Evolutionary conservation across 257 asterid species (phyloP), one percentile per base, ranked within the genome.

Genomic region (Solanum bulbocastanum): DNA sequence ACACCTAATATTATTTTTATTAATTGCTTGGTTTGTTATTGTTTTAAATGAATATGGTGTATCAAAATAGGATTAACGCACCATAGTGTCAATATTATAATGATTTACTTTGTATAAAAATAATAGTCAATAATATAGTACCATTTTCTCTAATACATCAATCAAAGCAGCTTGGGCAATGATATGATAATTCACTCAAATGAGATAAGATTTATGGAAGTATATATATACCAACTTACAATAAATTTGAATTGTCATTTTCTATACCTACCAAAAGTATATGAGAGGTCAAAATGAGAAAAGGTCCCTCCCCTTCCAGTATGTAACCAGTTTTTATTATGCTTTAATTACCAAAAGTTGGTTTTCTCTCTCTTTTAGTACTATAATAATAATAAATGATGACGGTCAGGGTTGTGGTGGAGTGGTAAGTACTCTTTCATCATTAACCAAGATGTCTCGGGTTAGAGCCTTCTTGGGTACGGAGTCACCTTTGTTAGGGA

Each of bases 301-400:
- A 71, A 83, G 88, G 88, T 12, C 84, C 89, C 79, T 76, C 75
- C 44, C 23, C 30, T 52, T 62, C 74, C 66, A 49, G 12, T 56
- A 35, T 82, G 60, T 84, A 83, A 76, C 88, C 83, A 46, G 75
- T 83, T 88, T 30, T 65, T 25, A 65, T 66, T 56, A 35, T 60
- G 68, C 87, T 87, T 90, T 91, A 89, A 90, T 87, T 88, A 90
- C 88, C 84, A 91, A 86, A 92, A 91, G 91, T 85, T 88, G 39
- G 39, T 44, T 79, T 75, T 79, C 65, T 44, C 40, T 25, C 85
- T 40, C 10, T 44, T 42, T 27, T 14, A 42, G 18, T 8, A 79
- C 27, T 46, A 46, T 79, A 56, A 5, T 42, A 14, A 11, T 42
- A 42, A 10, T 10, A 42, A 46, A 46, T 46, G 56, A 46, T 46